Percentiles rank a stretch among this genome's conserved stretches.
These are phyloP conservation scores for Backusella macrospora DNA, from an alignment of 192 early-diverging fungal genomes.

Conservation along the genomic window DNA sequence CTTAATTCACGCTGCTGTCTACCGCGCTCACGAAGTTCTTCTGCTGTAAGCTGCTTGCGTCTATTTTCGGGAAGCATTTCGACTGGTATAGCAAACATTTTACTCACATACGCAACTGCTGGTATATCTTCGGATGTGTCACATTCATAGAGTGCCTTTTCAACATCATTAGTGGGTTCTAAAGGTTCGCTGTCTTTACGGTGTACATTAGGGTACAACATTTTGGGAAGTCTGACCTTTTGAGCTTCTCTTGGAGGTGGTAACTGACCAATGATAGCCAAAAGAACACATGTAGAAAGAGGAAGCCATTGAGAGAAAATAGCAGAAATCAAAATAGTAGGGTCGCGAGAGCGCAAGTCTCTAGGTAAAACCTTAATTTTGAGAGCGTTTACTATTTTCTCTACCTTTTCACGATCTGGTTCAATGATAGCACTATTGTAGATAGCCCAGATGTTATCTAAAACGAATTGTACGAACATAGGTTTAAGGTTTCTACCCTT, in stretches of 20 bases:
- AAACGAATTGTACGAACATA: slow-evolving; percentile 94
- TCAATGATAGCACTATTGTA: slow-evolving; percentile 79
- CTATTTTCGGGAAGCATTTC: slow-evolving; percentile 75
- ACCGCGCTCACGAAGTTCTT: slow-evolving; percentile 86
- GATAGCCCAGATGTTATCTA: slow-evolving; percentile 94
- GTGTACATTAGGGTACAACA: slow-evolving; percentile 65
- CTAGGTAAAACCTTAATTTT: slow-evolving; percentile 89
- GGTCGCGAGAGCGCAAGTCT: slow-evolving; percentile 88
- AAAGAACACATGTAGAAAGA: slow-evolving; percentile 82
- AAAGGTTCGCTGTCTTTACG: slow-evolving; percentile 35
- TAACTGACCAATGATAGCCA: slow-evolving; percentile 85
- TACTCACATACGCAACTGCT: slow-evolving; percentile 86
- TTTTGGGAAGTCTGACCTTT: slow-evolving; percentile 71
- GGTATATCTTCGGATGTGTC: slow-evolving; percentile 62
- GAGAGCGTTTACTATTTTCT: slow-evolving; percentile 90
- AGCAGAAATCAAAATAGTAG: slow-evolving; percentile 67
- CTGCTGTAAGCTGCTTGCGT: slow-evolving; percentile 74
- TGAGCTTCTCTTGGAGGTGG: slow-evolving; percentile 88
- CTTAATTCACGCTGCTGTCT: slow-evolving; percentile 46
- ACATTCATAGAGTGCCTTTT: slow-evolving; percentile 79
- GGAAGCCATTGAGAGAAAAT: slow-evolving; percentile 97
- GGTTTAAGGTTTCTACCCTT: slow-evolving; percentile 86
- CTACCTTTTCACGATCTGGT: slow-evolving; percentile 80
- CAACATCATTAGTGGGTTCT: slow-evolving; percentile 60
- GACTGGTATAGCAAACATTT: slow-evolving; percentile 88